Evolutionary conservation across 1,284 basidiomycete genomes (phyloP), one percentile per base, ranked within the genome.

Genomic region (Limonomyces culmigenus): DNA sequence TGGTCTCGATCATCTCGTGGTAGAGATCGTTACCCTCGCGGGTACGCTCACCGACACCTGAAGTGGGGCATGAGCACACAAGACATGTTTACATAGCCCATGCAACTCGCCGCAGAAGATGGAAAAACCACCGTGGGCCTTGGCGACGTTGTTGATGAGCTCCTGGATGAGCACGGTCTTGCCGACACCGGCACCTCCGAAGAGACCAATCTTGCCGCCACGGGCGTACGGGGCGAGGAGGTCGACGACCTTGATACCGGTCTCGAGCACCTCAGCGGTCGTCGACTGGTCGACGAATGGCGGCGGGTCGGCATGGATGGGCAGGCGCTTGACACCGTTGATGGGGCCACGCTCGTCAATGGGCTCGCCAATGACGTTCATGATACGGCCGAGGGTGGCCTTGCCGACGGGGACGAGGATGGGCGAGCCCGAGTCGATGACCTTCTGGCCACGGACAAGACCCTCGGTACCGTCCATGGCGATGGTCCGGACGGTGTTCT

Each of bases 1-100:
- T 93, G 42, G 92, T 96, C 65, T 97, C 91, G 64, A 95, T 95
- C 92, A 98, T 97, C 69, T 98, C 93, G 65, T 96, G 92, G 73
- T 98, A 98, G 52, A 98, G 68, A 70, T 98, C 93, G 72, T 98
- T 98, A 67, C 93, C 93, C 79, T 98, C 93, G 74, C 93, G 93
- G 48, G 93, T 98, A 67, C 93, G 88, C 67, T 98, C 93, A 54
- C 93, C 93, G 62, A 95, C 91, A 80, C 89, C 88, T 84, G n/a
- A n/a, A 3, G 21, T 19, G 21, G 23, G 11, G 40, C 21, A 38
- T 36, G 35, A 27, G 36, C 36, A 34, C 27, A 17, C 19, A 19
- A 25, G 11, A 33, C 11, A 8, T 19, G 17, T 12, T 25, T 19
- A 20, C 31, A 33, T 40, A 41, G 25, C 25, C 25, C 37, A 17